Conservation (phyloP, 257 asterid species). For the Scutellaria baicalensis region DNA sequence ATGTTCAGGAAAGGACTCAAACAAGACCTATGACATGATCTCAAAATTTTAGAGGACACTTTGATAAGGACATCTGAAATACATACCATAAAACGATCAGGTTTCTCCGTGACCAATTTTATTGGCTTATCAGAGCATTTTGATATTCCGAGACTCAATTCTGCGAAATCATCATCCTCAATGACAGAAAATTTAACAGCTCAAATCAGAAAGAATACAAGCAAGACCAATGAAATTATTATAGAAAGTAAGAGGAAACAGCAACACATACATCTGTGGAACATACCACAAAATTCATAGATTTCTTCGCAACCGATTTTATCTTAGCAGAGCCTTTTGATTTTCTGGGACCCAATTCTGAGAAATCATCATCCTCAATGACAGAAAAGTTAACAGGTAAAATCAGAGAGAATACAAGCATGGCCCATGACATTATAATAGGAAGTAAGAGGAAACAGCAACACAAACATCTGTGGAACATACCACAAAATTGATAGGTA, state of each 20-base stretch:
- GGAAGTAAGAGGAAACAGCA: background rate
- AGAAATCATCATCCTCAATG: slow-evolving; percentile 28
- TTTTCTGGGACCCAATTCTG: slow-evolving; percentile 34
- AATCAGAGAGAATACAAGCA: background rate
- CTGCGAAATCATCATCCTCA: slow-evolving; percentile 37
- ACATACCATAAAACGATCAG: slow-evolving; percentile 26
- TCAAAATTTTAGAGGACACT: background rate
- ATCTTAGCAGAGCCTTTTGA: slow-evolving; percentile 14
- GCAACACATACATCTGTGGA: background rate
- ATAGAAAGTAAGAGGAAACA: background rate
- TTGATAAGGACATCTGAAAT: background rate
- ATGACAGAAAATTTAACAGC: slow-evolving; percentile 1
- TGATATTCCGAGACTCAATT: slow-evolving; percentile 32
- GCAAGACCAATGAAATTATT: background rate
- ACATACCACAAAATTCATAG: slow-evolving; percentile 25
- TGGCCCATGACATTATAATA: background rate
- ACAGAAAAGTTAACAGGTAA: slow-evolving; percentile 7
- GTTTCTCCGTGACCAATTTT: slow-evolving; percentile 44
- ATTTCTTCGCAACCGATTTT: slow-evolving; percentile 31
- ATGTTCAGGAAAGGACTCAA: background rate
- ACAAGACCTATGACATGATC: background rate
- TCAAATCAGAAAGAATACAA: background rate
- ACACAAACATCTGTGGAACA: background rate
- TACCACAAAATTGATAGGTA: slow-evolving; percentile 27
- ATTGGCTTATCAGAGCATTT: slow-evolving; percentile 15